A percentile compares a stretch with the other conserved stretches of the same genome.
Conservation (phyloP, 1,284 basidiomycete species). For the Fomitiporia mediterranea region DNA sequence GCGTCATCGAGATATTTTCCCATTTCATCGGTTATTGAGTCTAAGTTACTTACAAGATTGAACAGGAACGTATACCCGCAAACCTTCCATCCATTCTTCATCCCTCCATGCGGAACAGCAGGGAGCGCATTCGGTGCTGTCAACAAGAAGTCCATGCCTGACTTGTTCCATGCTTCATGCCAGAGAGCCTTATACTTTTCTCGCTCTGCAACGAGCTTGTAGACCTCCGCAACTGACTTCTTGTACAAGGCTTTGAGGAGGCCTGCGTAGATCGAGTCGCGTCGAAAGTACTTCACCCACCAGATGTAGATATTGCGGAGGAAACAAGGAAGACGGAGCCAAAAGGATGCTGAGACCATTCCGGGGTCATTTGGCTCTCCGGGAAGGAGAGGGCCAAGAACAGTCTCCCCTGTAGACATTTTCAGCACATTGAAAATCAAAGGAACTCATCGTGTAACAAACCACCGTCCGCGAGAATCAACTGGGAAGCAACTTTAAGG, state of each 20-base stretch:
- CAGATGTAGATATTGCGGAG: conserved; percentile 35
- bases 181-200: conserved; percentile 40
- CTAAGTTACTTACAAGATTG: conserved; percentile 33
- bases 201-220: conserved; percentile 39
- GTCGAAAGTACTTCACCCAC: conserved; percentile 35
- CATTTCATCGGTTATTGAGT: background rate
- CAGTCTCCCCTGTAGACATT: conserved; percentile 31
- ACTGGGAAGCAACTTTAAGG: conserved; percentile 36
- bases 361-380: conserved; percentile 45
- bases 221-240: conserved; percentile 42
- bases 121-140: conserved; percentile 56
- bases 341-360: conserved; percentile 26
- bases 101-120: conserved; percentile 44
- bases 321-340: conserved; percentile 37
- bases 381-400: conserved; percentile 29
- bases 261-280: conserved; percentile 36
- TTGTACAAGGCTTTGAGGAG: conserved; percentile 37
- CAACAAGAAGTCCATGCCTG: conserved; percentile 54
- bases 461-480: conserved; percentile 39
- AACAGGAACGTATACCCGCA: conserved; percentile 43
- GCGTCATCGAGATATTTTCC: background rate
- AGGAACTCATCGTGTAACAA: conserved; percentile 6
- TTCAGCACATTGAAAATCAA: background rate
- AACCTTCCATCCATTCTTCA: conserved; percentile 37
- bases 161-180: conserved; percentile 49